Base-by-base conservation (phyloP, 2,329 filamentous ascomycete species). In the Ustilaginoidea virens region DNA sequence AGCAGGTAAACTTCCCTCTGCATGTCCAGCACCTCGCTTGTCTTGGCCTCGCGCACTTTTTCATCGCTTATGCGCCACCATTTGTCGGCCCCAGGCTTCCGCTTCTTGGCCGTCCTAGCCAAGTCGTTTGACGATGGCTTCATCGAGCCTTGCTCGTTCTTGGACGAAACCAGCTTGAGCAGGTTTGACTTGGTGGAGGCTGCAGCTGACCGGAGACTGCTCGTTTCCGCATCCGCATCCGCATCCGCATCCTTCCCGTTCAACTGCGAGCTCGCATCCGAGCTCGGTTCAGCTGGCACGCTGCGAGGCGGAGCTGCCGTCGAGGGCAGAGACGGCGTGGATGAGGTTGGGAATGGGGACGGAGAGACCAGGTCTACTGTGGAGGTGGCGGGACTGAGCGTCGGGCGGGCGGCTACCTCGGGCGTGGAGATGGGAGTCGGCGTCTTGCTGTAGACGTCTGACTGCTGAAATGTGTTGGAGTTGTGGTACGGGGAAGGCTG, bases 21-120 rank as follows among this genome's bases (percentile, higher is more conserved):
- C 85, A 94, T 93, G 6, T 74, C 73, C 33, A 98, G 53, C 5
- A 98, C 83, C 41, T 98, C 90, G 31, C 67, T 72, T 5, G 86
- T 96, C 60, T 86, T 93, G 40, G 83, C 79, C 54, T 96, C 87
- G 48, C 87, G 90, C 44, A 96, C 73, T 54, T 92, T 93, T 40
- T 98, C 90, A 49, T 98, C 90, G 39, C 86, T 94, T 39, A 98
- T 92, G 20, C 90, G 74, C 90, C 90, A 98, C 90, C 90, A 98
- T 38, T 53, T 74, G 45, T 92, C 78, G 25, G 66, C 68, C 9
- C 60, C 53, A 14, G 41, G 28, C 45, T 70, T 74, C 35, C 67
- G 71, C 30, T 58, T 62, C 8, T 42, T 49, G 6, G 44, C 37
- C 13, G 27, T 19, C 7, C 41, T 48, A 5, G 44, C 37, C 12